These are phyloP conservation scores for Taphrina populina DNA, from an alignment of 1,139 yeast genomes.

Conservation along the genomic window DNA sequence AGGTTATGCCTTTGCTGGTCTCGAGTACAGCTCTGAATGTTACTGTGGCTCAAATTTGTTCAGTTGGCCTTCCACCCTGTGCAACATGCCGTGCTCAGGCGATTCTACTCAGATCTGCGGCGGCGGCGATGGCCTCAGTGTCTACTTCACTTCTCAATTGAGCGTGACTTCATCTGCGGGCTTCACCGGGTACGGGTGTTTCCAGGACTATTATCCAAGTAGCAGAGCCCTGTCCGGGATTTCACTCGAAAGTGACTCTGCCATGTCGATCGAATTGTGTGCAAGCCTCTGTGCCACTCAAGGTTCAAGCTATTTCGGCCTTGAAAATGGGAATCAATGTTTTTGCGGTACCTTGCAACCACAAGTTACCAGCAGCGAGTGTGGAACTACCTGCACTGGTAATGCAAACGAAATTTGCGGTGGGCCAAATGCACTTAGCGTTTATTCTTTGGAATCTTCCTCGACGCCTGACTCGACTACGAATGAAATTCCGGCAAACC, in stretches of 20 bases:
- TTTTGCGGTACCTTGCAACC: too few relatives aligned
- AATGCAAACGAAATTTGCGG: constrained; percentile 18
- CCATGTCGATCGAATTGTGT: too few relatives aligned
- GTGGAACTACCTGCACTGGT: constrained; percentile 13
- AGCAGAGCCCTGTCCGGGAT: constrained; percentile 20
- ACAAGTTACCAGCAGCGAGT: too few relatives aligned
- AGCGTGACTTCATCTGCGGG: too few relatives aligned
- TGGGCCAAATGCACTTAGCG: constrained; percentile 20
- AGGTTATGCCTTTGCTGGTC: constrained; percentile 21
- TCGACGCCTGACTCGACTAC: too few relatives aligned
- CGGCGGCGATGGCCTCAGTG: constrained; percentile 19
- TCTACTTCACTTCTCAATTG: constrained; percentile 3
- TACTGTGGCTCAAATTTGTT: constrained; percentile 2
- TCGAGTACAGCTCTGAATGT: constrained; percentile 22
- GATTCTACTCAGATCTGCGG: constrained; percentile 20
- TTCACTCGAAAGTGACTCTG: too few relatives aligned
- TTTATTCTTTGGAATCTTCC: constrained; percentile 9
- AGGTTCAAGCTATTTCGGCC: too few relatives aligned
- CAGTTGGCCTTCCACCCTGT: constrained; percentile 12
- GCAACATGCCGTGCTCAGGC: constrained; percentile 28
- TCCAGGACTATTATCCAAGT: constrained; percentile 22
- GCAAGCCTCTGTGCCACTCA: too few relatives aligned
- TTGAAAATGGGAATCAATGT: constrained; percentile 15
- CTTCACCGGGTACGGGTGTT: constrained; percentile 23
- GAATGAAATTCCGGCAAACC: too few relatives aligned